A percentile compares a stretch with the other conserved stretches of the same genome.
phyloP scores from a whole-genome alignment of 2,329 filamentous ascomycete species.

The Fusarium sp. region DNA sequence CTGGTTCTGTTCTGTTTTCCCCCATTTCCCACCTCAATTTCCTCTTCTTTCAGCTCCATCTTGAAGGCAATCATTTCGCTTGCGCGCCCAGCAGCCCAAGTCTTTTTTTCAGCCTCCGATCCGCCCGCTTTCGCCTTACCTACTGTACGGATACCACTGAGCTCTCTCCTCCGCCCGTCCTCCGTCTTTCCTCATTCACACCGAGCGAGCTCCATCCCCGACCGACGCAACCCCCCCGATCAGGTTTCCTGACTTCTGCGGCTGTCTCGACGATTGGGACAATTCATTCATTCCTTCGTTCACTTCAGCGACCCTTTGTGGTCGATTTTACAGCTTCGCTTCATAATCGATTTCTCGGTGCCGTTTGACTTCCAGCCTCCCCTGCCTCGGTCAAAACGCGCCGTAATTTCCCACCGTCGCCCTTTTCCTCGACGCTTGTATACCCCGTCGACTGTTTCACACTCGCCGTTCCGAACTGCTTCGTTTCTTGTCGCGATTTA shows the following conservation, averaged over 20 bases:
- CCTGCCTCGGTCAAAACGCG: slow-evolving; percentile 30
- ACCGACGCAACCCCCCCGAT: slow-evolving; percentile 41
- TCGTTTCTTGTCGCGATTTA: slow-evolving; percentile 25
- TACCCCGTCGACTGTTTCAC: slow-evolving; percentile 21
- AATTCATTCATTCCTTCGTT: slow-evolving; percentile 26
- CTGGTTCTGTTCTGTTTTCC: slow-evolving; percentile 26
- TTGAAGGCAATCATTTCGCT: slow-evolving; percentile 63
- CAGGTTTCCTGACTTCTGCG: slow-evolving; percentile 35
- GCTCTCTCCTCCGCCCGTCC: slow-evolving; percentile 36
- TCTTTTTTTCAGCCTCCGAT: slow-evolving; percentile 56
- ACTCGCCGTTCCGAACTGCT: slow-evolving; percentile 20
- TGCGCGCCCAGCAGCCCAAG: slow-evolving; percentile 49
- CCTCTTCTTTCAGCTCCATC: slow-evolving; percentile 50
- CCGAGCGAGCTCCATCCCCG: slow-evolving; percentile 44
- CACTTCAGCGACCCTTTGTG: slow-evolving; percentile 15
- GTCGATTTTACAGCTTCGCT: slow-evolving; percentile 19
- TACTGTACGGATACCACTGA: slow-evolving; percentile 16
- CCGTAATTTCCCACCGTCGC: slow-evolving; percentile 36
- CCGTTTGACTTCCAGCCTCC: slow-evolving; percentile 25
- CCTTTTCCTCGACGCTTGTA: slow-evolving; percentile 23
- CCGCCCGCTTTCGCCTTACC: slow-evolving; percentile 48
- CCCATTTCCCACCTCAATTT: slow-evolving; percentile 33
- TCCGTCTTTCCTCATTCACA: slow-evolving; percentile 42
- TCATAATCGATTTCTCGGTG: slow-evolving; percentile 22
- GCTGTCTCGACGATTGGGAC: slow-evolving; percentile 26